Evolutionary conservation across 1,284 basidiomycete species (phyloP).

Genomic region (Fomes fomentarius): DNA sequence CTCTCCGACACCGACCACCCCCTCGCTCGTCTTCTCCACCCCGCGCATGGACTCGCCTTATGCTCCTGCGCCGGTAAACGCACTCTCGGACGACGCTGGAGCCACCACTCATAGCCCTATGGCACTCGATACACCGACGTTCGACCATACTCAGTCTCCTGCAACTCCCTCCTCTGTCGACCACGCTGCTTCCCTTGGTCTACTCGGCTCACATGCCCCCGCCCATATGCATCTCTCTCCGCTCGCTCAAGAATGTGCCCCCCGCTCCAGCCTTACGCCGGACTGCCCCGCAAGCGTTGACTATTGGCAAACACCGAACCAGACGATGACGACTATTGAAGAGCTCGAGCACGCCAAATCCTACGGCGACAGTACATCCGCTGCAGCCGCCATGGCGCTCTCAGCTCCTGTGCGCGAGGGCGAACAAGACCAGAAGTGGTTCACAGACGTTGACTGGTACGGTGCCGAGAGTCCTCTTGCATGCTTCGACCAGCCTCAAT

Average conservation of each 20-base stretch:
- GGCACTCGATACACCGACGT: not conserved
- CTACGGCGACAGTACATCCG: not conserved
- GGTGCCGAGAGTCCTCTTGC: conserved; percentile 11
- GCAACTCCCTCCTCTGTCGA: conserved; percentile 6
- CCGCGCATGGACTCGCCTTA: not conserved
- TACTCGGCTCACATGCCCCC: not conserved
- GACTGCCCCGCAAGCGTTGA: not conserved
- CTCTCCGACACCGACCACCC: conserved; percentile 5
- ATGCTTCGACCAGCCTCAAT: not conserved
- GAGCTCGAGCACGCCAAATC: not conserved
- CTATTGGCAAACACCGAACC: not conserved
- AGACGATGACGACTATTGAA: not conserved
- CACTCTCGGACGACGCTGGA: conserved; percentile 15
- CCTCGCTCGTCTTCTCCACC: conserved; percentile 2
- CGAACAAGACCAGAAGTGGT: conserved; percentile 7
- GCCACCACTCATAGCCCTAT: conserved; percentile 1
- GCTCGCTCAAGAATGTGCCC: not conserved
- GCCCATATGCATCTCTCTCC: conserved; percentile 15
- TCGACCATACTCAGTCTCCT: not conserved
- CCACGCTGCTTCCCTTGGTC: not conserved
- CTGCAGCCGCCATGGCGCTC: not conserved
- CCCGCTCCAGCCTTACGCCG: not conserved
- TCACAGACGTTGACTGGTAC: conserved; percentile 19
- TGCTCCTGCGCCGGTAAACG: conserved; percentile 3
- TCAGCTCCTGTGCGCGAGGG: not conserved